Percentiles rank a stretch among this genome's conserved stretches.
Conservation (phyloP, 139 green algal species). For the Pleodorina starrii region DNA sequence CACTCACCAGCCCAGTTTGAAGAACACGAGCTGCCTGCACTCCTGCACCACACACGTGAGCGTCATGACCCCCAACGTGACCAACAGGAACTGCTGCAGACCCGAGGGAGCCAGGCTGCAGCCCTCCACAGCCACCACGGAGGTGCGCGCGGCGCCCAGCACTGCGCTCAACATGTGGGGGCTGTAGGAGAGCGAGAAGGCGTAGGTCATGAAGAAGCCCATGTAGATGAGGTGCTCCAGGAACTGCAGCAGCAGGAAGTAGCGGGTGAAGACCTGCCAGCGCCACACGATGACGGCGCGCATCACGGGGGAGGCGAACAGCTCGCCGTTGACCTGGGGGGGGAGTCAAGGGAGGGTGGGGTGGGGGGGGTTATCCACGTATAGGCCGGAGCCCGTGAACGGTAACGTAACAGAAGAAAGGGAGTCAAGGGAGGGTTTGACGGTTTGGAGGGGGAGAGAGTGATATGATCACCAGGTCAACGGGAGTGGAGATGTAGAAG, state of each 20-base stretch:
- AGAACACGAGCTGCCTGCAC: conserved; percentile 32
- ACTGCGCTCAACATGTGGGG: neutral
- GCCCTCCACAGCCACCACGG: neutral
- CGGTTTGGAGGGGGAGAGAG: too few relatives aligned
- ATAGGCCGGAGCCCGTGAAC: too few relatives aligned
- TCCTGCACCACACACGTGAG: conserved; percentile 21
- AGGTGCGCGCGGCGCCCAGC: neutral
- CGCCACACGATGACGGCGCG: conserved; percentile 42
- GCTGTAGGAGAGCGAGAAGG: conserved; percentile 40
- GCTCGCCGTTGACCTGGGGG: conserved; percentile 38
- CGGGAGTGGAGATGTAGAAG: too few relatives aligned
- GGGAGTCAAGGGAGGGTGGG: too few relatives aligned
- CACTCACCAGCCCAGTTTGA: conserved; percentile 44
- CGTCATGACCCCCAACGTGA: conserved; percentile 14
- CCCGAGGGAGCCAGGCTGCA: conserved; percentile 5
- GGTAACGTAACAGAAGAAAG: too few relatives aligned
- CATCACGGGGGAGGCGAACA: conserved; percentile 41
- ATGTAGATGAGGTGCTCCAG: conserved; percentile 43
- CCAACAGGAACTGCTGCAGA: conserved; percentile 35
- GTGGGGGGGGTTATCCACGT: too few relatives aligned
- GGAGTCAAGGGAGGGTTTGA: neutral
- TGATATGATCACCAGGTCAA: too few relatives aligned
- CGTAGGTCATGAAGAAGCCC: conserved; percentile 32
- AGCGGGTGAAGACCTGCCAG: conserved; percentile 44
- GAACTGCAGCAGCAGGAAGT: conserved; percentile 51